Evolutionary conservation across 306 rosid genomes (phyloP).

Genomic region (Prinsepia uniflora): DNA sequence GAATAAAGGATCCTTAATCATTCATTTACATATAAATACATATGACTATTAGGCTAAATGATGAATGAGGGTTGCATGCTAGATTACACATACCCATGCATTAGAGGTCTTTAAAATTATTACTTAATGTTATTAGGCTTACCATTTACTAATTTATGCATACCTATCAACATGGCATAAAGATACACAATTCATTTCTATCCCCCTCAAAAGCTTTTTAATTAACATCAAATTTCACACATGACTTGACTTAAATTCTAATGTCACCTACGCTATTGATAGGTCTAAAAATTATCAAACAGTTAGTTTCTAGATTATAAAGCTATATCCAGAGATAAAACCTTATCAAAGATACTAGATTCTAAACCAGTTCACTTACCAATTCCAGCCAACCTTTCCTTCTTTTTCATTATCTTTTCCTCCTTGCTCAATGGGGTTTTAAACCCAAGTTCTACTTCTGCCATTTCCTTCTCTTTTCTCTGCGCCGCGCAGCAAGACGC

Average conservation of each 20-base stretch:
- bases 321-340: slow-evolving; percentile 12
- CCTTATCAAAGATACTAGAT: not conserved
- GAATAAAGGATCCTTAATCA: not conserved
- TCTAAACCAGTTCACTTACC: slow-evolving; percentile 49
- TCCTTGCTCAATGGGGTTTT: slow-evolving; percentile 86
- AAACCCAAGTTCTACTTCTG: slow-evolving; percentile 71
- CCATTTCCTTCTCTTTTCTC: slow-evolving; percentile 78
- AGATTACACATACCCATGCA: not conserved
- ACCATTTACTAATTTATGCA: no score
- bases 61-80: not conserved
- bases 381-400: slow-evolving; percentile 95
- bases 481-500: slow-evolving; percentile 95
- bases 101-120: not conserved
- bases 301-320: not conserved
- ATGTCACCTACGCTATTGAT: not conserved
- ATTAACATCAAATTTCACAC: not conserved
- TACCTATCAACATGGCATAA: not conserved
- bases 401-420: slow-evolving; percentile 78
- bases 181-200: not conserved
- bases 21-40: not conserved
- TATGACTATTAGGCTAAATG: no score
- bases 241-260: not conserved
- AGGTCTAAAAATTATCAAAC: not conserved
- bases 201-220: not conserved
- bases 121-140: not conserved